phyloP scores from a whole-genome alignment of 352 stramenopile genomes.

The Phytophthora pisi region DNA sequence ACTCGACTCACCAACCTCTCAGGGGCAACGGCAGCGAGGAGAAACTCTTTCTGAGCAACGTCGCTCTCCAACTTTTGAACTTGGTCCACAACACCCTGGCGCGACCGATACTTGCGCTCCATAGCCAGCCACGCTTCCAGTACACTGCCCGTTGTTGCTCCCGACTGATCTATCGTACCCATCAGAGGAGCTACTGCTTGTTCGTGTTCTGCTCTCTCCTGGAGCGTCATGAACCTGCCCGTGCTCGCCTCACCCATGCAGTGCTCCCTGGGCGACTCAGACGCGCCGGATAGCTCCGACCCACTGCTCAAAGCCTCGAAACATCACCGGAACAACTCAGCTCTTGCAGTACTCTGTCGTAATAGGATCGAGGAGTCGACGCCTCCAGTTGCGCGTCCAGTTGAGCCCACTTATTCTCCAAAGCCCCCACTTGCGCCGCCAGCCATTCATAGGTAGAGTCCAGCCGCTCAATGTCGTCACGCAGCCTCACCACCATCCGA shows the following conservation, averaged over 20 bases:
- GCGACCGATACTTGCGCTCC: background rate
- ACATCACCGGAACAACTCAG: constrained; percentile 8
- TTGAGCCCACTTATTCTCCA: constrained; percentile 7
- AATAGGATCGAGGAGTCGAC: constrained; percentile 3
- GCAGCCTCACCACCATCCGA: background rate
- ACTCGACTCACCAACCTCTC: background rate
- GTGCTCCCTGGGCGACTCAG: background rate
- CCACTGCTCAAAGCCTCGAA: background rate
- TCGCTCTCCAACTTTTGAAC: constrained; percentile 1
- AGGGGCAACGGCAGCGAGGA: background rate
- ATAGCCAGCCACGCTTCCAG: constrained; percentile 4
- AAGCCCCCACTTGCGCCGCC: background rate
- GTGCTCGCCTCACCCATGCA: constrained; percentile 12
- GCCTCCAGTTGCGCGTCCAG: constrained; percentile 5
- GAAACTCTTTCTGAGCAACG: background rate
- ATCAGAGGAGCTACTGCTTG: background rate
- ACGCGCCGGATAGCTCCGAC: background rate
- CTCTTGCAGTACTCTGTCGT: constrained; percentile 1
- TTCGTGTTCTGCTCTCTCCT: background rate
- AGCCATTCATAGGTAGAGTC: background rate
- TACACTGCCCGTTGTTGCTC: background rate
- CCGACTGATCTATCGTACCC: too few species aligned
- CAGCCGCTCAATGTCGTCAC: constrained; percentile 3
- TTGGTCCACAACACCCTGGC: background rate
- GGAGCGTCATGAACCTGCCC: constrained; percentile 7